phyloP scores from a whole-genome alignment of 768 basidiomycete species.

The Cytidiella melzeri region DNA sequence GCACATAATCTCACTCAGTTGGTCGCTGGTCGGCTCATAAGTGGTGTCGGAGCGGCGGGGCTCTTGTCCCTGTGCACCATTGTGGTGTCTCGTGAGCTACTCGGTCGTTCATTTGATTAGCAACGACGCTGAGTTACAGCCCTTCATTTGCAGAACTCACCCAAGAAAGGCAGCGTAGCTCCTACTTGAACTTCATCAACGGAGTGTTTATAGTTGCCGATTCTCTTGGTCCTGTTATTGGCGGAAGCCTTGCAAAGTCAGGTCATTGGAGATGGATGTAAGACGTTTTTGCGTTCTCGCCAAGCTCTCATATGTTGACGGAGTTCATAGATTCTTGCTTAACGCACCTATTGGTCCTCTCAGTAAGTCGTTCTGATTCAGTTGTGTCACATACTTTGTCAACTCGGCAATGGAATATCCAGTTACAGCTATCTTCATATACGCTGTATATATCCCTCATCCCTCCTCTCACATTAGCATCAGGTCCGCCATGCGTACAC shows the following conservation, averaged over 20 bases:
- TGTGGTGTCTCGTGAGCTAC: conserved; percentile 13
- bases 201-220: conserved; percentile 14
- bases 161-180: conserved; percentile 11
- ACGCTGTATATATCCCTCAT: conserved; percentile 11
- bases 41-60: conserved; percentile 13
- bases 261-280: conserved; percentile 17
- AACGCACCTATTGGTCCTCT: conserved; percentile 14
- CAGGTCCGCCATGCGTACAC: conserved; percentile 1
- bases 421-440: conserved; percentile 14
- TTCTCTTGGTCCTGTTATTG: conserved; percentile 12
- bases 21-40: conserved; percentile 12
- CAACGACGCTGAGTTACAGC: too few relatives aligned
- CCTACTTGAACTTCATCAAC: conserved; percentile 14
- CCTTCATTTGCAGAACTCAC: conserved; percentile 12
- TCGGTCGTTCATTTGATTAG: too few relatives aligned
- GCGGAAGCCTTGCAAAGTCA: conserved; percentile 11
- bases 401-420: not conserved
- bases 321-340: conserved; percentile 7
- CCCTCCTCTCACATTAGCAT: not conserved
- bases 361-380: not conserved
- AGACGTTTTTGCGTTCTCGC: not conserved
- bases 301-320: not conserved
- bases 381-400: not conserved
- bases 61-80: conserved; percentile 13
- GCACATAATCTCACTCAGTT: conserved; percentile 9